These are phyloP conservation scores for Globisporangium viniferum DNA, from an alignment of 352 stramenopile genomes.

Conservation along the genomic window DNA sequence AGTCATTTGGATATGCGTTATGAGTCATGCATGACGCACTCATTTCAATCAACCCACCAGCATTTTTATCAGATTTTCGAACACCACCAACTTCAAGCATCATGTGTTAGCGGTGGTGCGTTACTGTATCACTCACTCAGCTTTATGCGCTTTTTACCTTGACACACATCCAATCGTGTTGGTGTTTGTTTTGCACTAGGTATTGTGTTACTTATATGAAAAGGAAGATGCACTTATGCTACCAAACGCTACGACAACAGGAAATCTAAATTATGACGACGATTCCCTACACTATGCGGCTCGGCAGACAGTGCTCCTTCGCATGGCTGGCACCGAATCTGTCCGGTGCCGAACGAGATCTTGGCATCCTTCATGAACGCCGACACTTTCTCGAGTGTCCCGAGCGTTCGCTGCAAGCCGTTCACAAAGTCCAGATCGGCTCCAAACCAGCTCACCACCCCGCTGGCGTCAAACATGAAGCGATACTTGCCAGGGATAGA, in stretches of 20 bases:
- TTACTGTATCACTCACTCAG: neutral
- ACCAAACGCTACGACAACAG: slow-evolving; percentile 30
- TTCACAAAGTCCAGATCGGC: slow-evolving; percentile 57
- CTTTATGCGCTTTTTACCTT: neutral
- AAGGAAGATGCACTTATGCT: neutral
- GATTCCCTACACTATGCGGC: slow-evolving; percentile 2
- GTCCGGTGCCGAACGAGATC: slow-evolving; percentile 51
- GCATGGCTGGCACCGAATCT: slow-evolving; percentile 31
- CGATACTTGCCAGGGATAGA: slow-evolving; percentile 38
- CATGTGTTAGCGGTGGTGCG: neutral
- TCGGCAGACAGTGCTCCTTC: neutral
- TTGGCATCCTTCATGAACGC: slow-evolving; percentile 39
- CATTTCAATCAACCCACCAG: neutral
- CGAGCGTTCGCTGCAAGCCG: slow-evolving; percentile 39
- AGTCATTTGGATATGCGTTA: neutral
- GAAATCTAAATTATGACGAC: slow-evolving; percentile 36
- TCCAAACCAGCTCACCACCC: slow-evolving; percentile 49
- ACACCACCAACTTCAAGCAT: neutral
- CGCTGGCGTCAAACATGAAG: slow-evolving; percentile 49
- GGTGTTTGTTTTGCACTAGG: neutral
- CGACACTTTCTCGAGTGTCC: slow-evolving; percentile 39
- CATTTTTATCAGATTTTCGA: neutral
- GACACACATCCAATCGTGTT: neutral
- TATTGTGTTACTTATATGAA: neutral
- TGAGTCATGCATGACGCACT: neutral